Evolutionary conservation across 2,329 filamentous ascomycete genomes (phyloP).

Genomic region (Orbilia javanica): DNA sequence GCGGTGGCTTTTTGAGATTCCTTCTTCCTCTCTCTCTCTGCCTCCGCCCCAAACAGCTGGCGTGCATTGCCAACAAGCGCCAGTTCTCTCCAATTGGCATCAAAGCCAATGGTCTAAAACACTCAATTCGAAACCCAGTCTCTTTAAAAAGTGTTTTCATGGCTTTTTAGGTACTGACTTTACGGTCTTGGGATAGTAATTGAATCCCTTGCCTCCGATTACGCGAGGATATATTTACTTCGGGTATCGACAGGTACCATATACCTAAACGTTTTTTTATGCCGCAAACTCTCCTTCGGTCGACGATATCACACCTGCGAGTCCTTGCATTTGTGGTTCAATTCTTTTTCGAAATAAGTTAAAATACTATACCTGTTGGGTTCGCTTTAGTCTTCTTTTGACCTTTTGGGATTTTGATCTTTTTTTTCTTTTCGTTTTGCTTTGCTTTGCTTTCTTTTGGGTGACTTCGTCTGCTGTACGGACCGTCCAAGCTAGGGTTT

Average conservation of each 20-base stretch:
- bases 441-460: neutral
- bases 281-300: constrained; percentile 44
- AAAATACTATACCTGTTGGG: neutral
- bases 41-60: constrained; percentile 14
- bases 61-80: constrained; percentile 26
- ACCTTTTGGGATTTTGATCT: neutral
- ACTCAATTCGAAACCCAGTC: constrained; percentile 18
- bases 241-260: constrained; percentile 49
- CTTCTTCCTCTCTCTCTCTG: constrained; percentile 20
- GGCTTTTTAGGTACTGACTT: constrained; percentile 9
- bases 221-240: constrained; percentile 41
- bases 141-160: constrained; percentile 15
- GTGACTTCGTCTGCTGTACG: constrained; percentile 4
- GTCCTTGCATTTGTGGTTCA: constrained; percentile 37
- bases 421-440: neutral
- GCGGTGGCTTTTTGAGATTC: constrained; percentile 20
- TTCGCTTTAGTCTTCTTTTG: constrained; percentile 13
- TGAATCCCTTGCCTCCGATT: constrained; percentile 48
- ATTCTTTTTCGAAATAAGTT: constrained; percentile 5
- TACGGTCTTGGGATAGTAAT: constrained; percentile 17
- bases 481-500: neutral
- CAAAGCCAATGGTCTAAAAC: constrained; percentile 4
- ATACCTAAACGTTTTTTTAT: constrained; percentile 14
- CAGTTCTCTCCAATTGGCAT: constrained; percentile 10
- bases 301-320: constrained; percentile 52